A percentile compares a stretch with the other conserved stretches of the same genome.
Evolutionary conservation across 345 rosid genomes (phyloP).

Genomic region (Noccaea caerulescens): DNA sequence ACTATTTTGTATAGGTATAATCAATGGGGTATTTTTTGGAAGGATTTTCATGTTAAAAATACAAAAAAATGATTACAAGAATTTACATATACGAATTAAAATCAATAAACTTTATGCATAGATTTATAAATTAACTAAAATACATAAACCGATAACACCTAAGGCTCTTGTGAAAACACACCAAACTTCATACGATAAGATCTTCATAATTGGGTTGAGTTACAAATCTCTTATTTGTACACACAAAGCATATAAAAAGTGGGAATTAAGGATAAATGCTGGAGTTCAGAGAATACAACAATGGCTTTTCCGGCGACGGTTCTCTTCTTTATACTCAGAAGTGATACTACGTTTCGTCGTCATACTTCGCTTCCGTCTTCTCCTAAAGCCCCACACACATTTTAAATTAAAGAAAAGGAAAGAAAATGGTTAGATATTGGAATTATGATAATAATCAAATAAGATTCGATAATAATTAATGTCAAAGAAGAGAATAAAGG

Average conservation of each 20-base stretch:
- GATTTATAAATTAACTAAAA: too few relatives aligned
- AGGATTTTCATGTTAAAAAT: too few relatives aligned
- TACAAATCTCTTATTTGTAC: background rate
- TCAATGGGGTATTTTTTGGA: too few relatives aligned
- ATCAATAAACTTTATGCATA: too few relatives aligned
- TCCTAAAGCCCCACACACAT: constrained; percentile 26
- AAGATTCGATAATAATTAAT: constrained; percentile 12
- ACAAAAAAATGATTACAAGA: too few relatives aligned
- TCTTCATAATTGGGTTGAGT: background rate
- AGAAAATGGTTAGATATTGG: background rate
- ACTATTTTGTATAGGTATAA: too few relatives aligned
- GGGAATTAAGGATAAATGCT: background rate
- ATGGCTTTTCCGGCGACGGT: constrained; percentile 38
- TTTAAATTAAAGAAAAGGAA: background rate
- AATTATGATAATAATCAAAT: background rate
- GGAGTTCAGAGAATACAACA: constrained; percentile 32
- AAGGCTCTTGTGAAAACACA: too few relatives aligned
- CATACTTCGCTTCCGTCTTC: constrained; percentile 22
- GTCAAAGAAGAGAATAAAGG: background rate
- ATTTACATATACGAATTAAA: too few relatives aligned
- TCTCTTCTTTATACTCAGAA: constrained; percentile 35
- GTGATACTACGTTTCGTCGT: constrained; percentile 1
- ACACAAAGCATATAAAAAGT: constrained; percentile 7
- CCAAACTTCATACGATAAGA: background rate
- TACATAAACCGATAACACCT: too few relatives aligned